Evolutionary conservation across 2,329 filamentous ascomycete genomes (phyloP), one percentile per base, ranked within the genome.

Genomic region (Ophidiomyces ophidiicola): DNA sequence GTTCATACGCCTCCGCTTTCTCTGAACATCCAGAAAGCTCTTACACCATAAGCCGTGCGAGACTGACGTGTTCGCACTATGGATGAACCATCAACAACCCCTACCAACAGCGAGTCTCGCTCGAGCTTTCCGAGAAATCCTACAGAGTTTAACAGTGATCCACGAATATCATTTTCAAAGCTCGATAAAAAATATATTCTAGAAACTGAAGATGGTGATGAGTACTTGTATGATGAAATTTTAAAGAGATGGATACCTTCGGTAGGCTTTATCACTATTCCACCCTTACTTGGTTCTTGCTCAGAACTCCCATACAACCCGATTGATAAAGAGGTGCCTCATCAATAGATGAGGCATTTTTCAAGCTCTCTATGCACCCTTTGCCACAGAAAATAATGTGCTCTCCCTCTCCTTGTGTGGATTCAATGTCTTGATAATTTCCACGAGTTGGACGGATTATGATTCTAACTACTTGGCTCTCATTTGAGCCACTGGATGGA

Each of bases 91-190:
- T 32, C 41, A 18, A 31, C 34, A 25, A 30, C 30, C 15, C 14
- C 32, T 3, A 18, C 29, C 6, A 31, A 42, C 10, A 36, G 34
- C 4, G 21, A 36, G 4, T 12, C 25, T 26, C 41, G 37, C 25
- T 35, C 46, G 42, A 55, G 48, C 38, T 74, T 74, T 45, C 71
- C 71, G 12, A 58, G 58, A 41, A 62, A 83, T 42, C 69, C 72
- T 10, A 69, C 73, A 41, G 72, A 81, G 33, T 92, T 93, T 56
- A 78, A 80, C 51, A 65, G 65, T 43, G 86, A 94, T 56, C 73
- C 82, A 19, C 81, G 87, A 50, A 82, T 94, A 53, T 88, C 84
- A 4, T 93, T 80, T 64, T 88, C 83, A n/a, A 82, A 75, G 56
- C 69, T 84, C 45, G 80, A 88, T 60, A 71, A 76, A 54, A 88